Base-by-base conservation (phyloP, 78 protist genomes). In the Dictyostelium purpureum region DNA sequence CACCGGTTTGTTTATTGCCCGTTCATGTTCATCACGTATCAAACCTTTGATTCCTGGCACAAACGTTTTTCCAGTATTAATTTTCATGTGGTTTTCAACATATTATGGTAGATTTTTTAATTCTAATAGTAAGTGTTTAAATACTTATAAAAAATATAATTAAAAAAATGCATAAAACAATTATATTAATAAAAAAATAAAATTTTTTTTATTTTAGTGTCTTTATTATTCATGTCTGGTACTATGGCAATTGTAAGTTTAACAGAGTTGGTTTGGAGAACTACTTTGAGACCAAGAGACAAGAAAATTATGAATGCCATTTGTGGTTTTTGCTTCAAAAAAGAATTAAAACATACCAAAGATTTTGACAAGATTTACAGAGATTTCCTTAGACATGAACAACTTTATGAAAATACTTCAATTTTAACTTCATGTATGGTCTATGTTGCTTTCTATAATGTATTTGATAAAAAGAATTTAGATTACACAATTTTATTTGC, bases 41-140 rank as follows among this genome's bases (percentile, higher is more conserved):
- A 49, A 56, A 18, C 90, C 90, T 18, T 19, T 16, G n/a, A 26
- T 49, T 18, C 61, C 49, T 1, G 90, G 90, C 19, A 82, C 90
- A n/a, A 49, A 82, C 19, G 90, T 70, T 7, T 82, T 82, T 56
- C 90, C 90, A 11, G 90, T 82, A 26, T 42, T 82, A 6, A 82
- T 82, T 21, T 82, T 82, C 61, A 82, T 82, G 90, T 82, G 90
- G 90, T 82, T 82, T 76, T 67, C 71, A n/a, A 82, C 90, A 11
- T 82, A 82, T 66, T 82, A 82, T 70, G 90, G 90, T 24, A 77
- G 90, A 37, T 82, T 82, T 77, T 82, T 82, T 54, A 82, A 82
- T 66, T 70, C 80, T 52, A 70, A 56, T 42, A 82, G 76, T 69
- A 69, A n/a, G 76, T 69, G 37, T 35, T 19, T 9, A 14, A 24